Conservation (phyloP, 768 basidiomycete genomes). For the Boletellus ananiceps region DNA sequence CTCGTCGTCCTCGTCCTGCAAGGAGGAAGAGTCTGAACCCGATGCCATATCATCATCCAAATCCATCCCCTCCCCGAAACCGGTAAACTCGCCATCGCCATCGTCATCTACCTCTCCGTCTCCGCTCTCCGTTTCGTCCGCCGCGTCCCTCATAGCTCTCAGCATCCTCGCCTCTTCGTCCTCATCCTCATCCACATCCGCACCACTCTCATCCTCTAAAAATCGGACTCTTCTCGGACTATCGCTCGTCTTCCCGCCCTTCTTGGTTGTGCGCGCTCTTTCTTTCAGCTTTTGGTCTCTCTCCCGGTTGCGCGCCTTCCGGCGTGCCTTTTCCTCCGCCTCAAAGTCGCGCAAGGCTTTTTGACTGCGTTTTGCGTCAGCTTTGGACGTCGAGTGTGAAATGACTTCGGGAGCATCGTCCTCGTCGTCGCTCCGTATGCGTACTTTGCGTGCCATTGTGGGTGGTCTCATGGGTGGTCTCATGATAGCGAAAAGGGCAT, state of each 20-base stretch:
- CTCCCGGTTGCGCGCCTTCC: slow-evolving; percentile 43
- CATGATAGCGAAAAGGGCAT: too few species aligned
- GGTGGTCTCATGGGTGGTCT: too few species aligned
- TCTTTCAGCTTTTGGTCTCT: slow-evolving; percentile 49
- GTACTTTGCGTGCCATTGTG: slow-evolving; percentile 20
- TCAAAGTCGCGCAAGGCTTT: slow-evolving; percentile 36
- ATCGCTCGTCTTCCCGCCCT: slow-evolving; percentile 2
- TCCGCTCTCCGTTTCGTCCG: slow-evolving; percentile 15
- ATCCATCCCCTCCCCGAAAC: slow-evolving; percentile 6
- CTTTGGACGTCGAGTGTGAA: slow-evolving; percentile 44
- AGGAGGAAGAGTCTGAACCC: slow-evolving; percentile 13
- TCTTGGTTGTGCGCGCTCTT: slow-evolving; percentile 32
- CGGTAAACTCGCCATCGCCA: slow-evolving; percentile 12
- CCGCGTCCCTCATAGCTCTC: slow-evolving; percentile 28
- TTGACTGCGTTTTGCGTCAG: slow-evolving; percentile 34
- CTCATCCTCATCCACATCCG: slow-evolving; percentile 26
- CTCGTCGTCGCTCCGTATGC: slow-evolving; percentile 34
- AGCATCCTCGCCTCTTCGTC: slow-evolving; percentile 25
- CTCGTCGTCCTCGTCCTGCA: slow-evolving; percentile 14
- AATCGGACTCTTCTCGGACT: slow-evolving; percentile 15
- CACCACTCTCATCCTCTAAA: slow-evolving; percentile 16
- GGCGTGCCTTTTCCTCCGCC: slow-evolving; percentile 36
- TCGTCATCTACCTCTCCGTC: slow-evolving; percentile 20
- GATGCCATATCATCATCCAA: slow-evolving; percentile 7
- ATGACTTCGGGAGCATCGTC: slow-evolving; percentile 50